Base-by-base conservation (phyloP, 306 rosid genomes). In the Myrica gale region DNA sequence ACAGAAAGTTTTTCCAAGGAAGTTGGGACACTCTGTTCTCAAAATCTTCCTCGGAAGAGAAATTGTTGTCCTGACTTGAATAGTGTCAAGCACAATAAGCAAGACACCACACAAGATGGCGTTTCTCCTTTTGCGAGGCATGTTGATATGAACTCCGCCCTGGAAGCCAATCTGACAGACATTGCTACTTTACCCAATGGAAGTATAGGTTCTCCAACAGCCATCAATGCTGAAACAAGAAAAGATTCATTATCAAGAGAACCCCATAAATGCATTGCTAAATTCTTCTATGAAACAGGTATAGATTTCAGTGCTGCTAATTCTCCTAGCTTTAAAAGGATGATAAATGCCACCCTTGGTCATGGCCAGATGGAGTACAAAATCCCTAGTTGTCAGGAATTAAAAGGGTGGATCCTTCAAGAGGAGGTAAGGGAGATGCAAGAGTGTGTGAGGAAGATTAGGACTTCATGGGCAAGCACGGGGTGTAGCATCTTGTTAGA, bases 401-500 rank as follows among this genome's bases (percentile, higher is more conserved):
- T 81, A 47, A 81, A 71, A 63, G 74, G 84, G 45, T 63, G 69
- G 68, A 61, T 75, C 2, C 80, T 81, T 75, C 62, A 71, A 45
- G 74, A 76, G 50, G 80, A 81, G 68, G 47, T 81, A 13, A 81
- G 37, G 50, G 84, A 81, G 73, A 63, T 81, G 69, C 44, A 71
- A 62, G 77, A 70, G 44, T 71, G 76, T 45, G 73, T 75, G 73
- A 32, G 23, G 44, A 62, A 70, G 44, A 53, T 80, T 26, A 75
- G 46, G 45, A 12, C 70, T n/a, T 70, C 77, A 20, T 81, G 84
- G 84, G 84, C 11, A 19, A 45, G 7, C 50, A 81, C 74, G n/a
- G 77, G 80, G 43, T 81, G 84, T 46, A 81, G 80, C 77, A 62
- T 81, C 45, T 63, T 75, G 77, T 63, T 81, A 72, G 80, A 81